phyloP scores from a whole-genome alignment of 768 basidiomycete genomes.

The Amylocystis lapponica region DNA sequence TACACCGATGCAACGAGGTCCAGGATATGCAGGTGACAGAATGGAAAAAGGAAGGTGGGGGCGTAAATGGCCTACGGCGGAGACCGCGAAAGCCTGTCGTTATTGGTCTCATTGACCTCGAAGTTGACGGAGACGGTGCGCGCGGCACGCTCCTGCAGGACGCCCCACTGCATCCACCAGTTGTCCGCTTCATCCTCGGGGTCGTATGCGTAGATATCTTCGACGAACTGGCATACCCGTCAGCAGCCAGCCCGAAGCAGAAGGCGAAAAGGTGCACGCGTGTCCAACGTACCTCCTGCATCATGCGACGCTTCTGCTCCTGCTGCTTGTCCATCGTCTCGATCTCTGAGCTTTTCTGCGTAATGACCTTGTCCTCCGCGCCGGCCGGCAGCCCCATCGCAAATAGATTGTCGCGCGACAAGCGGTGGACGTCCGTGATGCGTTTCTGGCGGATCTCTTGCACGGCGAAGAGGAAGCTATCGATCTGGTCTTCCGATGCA shows the following conservation, averaged over 20 bases:
- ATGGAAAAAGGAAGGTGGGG: neutral
- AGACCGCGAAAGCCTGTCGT: neutral
- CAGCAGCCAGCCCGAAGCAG: neutral
- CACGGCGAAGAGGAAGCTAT: slow-evolving; percentile 20
- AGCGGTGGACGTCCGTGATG: slow-evolving; percentile 14
- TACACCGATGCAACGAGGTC: too few species aligned
- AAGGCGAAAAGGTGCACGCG: neutral
- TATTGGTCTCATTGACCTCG: neutral
- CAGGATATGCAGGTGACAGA: too few species aligned
- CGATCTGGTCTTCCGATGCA: slow-evolving; percentile 22
- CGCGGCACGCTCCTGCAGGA: slow-evolving; percentile 20
- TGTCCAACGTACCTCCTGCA: too few species aligned
- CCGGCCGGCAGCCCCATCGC: slow-evolving; percentile 19
- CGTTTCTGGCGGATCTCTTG: slow-evolving; percentile 20
- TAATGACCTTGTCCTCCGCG: slow-evolving; percentile 5
- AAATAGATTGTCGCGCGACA: slow-evolving; percentile 14
- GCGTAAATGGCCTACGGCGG: neutral
- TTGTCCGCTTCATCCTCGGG: slow-evolving; percentile 24
- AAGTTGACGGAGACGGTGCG: neutral
- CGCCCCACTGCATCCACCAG: slow-evolving; percentile 26
- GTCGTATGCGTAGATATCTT: slow-evolving; percentile 21
- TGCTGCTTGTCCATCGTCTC: neutral
- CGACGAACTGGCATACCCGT: slow-evolving; percentile 7
- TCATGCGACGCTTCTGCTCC: too few species aligned
- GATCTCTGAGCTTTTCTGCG: neutral